Evolutionary conservation across 2,329 filamentous ascomycete genomes (phyloP), one percentile per base, ranked within the genome.

Genomic region (Davidsoniella eucalypti): DNA sequence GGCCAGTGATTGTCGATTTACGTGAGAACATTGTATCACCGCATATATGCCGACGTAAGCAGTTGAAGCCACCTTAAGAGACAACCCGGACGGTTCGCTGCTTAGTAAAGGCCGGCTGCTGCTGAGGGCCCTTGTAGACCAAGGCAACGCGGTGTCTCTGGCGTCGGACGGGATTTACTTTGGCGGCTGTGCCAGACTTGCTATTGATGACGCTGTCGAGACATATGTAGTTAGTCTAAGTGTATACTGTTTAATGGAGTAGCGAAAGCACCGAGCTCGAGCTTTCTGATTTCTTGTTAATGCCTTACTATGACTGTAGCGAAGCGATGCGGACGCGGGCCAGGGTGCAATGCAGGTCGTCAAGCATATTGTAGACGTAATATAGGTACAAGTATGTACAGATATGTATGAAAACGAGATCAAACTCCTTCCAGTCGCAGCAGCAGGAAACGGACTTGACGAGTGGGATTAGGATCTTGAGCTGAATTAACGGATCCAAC

Each of bases 301-400:
- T 33, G 26, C 26, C 70, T 57, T 61, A 73, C 69, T 69, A 61
- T 42, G 64, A 66, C 58, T 70, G 67, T 36, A 72, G 59, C 25
- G 70, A 63, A 25, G 68, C 69, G 54, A 74, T 66, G 54, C 70
- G 68, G 53, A 73, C 62, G 47, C 68, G 67, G 51, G 66, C 63
- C 36, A 73, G 58, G 37, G 66, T 61, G 36, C 61, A 57, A 54
- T 68, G 65, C 39, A 72, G 59, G 44, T 69, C 65, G 40, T 67
- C 61, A 38, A 64, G 61, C 61, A 65, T 66, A 10, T 29, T 49
- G 43, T 17, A 45, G 7, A 6, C 17, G 21, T 4, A 21, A 12
- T 33, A 33, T 41, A 41, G 4, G 23, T 44, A 26, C 23, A 26
- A 21, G 8, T 44, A 44, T 44, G 23, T 26, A 48, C 38, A 40